phyloP scores from a whole-genome alignment of 495 filamentous ascomycete genomes.

The Aspergillus sparsus region DNA sequence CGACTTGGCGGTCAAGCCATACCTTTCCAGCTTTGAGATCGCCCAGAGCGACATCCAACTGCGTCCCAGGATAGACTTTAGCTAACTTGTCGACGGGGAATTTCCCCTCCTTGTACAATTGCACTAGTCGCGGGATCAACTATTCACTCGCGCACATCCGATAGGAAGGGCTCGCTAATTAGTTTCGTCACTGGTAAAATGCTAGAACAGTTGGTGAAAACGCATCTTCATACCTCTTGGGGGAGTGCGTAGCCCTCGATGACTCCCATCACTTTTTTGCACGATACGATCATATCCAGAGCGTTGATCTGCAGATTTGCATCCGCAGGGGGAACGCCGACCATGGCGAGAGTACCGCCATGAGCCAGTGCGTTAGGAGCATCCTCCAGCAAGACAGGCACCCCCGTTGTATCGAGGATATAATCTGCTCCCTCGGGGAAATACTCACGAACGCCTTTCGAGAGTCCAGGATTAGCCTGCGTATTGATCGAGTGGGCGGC shows the following conservation, averaged over 20 bases:
- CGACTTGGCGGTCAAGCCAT: not conserved
- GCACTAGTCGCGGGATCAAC: constrained; percentile 38
- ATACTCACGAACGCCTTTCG: constrained; percentile 26
- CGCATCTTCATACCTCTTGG: constrained; percentile 17
- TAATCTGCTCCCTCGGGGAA: constrained; percentile 38
- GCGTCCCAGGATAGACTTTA: constrained; percentile 32
- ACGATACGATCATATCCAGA: constrained; percentile 28
- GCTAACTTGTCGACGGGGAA: constrained; percentile 45
- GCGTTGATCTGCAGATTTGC: constrained; percentile 33
- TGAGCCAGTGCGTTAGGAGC: constrained; percentile 38
- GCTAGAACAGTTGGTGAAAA: not conserved
- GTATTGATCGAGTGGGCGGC: constrained; percentile 46
- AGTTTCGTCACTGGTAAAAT: not conserved
- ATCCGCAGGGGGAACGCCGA: constrained; percentile 43
- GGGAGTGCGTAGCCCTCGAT: constrained; percentile 34
- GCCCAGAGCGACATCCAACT: constrained; percentile 33
- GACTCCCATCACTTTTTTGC: constrained; percentile 34
- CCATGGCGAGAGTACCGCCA: constrained; percentile 42
- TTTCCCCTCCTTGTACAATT: constrained; percentile 41
- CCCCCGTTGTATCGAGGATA: constrained; percentile 46
- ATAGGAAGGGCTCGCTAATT: not conserved
- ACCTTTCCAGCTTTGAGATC: constrained; percentile 40
- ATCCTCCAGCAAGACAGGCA: constrained; percentile 32
- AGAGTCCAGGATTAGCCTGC: constrained; percentile 26
- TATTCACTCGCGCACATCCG: not conserved